Evolutionary conservation across 2,329 filamentous ascomycete genomes (phyloP).

Genomic region (Exserohilum rostratum): DNA sequence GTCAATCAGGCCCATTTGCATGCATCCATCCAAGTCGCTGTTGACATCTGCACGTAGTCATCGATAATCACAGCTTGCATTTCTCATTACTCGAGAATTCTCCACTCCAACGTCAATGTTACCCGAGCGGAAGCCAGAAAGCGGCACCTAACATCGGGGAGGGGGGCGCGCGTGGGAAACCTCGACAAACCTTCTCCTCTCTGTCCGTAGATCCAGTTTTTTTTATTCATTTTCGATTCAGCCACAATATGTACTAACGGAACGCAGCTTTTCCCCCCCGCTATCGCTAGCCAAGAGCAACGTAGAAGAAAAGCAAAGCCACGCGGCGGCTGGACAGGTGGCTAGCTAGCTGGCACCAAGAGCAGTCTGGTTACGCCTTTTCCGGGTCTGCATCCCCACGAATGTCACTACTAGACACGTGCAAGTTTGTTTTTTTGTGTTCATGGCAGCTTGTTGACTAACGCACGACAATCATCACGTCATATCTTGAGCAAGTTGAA

Average conservation of each 20-base stretch:
- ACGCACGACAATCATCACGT: too few species aligned
- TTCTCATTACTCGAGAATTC: constrained; percentile 1
- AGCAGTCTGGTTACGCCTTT: background rate
- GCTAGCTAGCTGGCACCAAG: background rate
- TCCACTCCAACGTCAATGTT: background rate
- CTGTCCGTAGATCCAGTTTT: background rate
- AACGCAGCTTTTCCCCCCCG: background rate
- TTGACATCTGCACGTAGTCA: background rate
- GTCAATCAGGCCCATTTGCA: constrained; percentile 2
- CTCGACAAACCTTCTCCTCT: constrained; percentile 2
- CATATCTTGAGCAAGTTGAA: too few species aligned
- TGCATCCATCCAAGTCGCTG: background rate
- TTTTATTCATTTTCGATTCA: constrained; percentile 5
- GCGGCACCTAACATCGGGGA: constrained; percentile 2
- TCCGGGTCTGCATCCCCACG: background rate
- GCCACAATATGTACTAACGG: constrained; percentile 4
- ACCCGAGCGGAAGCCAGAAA: constrained; percentile 1
- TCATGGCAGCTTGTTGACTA: too few species aligned
- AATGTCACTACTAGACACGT: constrained; percentile 6
- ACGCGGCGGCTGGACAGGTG: too few species aligned
- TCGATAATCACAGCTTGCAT: constrained; percentile 1
- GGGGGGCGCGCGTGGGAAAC: too few species aligned
- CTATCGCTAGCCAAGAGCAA: constrained; percentile 6
- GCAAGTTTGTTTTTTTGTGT: too few species aligned
- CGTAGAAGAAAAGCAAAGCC: constrained; percentile 8